These are phyloP conservation scores for Grosmannia clavigera DNA, from an alignment of 2,329 filamentous ascomycete genomes.

Conservation along the genomic window DNA sequence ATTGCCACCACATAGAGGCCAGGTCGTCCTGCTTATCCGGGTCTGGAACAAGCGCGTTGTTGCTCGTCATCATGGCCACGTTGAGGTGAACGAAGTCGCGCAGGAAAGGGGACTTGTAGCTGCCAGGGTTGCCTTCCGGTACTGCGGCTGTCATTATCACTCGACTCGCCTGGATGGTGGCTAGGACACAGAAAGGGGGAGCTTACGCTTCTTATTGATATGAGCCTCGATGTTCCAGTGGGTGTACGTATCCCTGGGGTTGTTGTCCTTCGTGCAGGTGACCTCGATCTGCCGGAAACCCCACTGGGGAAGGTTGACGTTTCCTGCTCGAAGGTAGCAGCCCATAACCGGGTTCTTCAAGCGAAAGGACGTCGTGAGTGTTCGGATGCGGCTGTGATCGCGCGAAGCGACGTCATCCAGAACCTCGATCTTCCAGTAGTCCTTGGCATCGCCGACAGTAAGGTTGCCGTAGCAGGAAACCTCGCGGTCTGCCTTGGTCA, in stretches of 20 bases:
- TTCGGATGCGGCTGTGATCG: conserved; percentile 75
- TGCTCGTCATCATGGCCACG: conserved; percentile 99
- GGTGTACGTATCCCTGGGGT: conserved; percentile 83
- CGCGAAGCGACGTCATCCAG: conserved; percentile 78
- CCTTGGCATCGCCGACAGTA: conserved; percentile 91
- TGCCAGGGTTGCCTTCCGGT: conserved; percentile 74
- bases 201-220: conserved; percentile 76
- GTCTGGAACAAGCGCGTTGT: conserved; percentile 94
- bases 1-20: conserved; percentile 95
- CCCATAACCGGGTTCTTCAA: conserved; percentile 69
- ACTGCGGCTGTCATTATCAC: conserved; percentile 39
- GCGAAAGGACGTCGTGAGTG: conserved; percentile 85
- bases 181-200: conserved; percentile 4
- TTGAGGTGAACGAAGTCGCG: conserved; percentile 97
- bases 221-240: conserved; percentile 99
- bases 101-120: conserved; percentile 93
- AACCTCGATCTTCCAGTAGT: conserved; percentile 92
- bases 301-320: conserved; percentile 95
- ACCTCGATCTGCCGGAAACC: conserved; percentile 99
- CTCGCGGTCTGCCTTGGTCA: conserved; percentile 82
- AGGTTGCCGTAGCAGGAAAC: conserved; percentile 94
- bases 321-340: conserved; percentile 91
- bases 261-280: conserved; percentile 87
- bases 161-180: not conserved
- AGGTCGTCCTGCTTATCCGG: conserved; percentile 98